phyloP scores from a whole-genome alignment of 192 early-diverging fungal species.

The Podila horticola region DNA sequence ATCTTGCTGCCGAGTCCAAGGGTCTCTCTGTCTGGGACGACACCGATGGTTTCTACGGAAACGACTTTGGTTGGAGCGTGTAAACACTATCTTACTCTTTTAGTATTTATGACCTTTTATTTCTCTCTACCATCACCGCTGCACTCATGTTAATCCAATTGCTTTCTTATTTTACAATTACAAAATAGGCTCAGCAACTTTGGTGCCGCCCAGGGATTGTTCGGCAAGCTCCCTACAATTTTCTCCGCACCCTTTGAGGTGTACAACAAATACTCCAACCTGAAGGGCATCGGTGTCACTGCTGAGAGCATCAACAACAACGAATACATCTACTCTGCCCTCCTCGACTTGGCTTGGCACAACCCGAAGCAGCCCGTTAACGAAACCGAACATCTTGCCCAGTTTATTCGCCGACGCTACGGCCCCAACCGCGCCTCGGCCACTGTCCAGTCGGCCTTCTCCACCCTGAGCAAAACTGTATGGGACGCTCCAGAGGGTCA shows the following conservation, averaged over 20 bases:
- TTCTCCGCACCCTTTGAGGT: slow-evolving; percentile 8
- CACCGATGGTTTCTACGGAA: slow-evolving; percentile 33
- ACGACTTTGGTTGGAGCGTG: slow-evolving; percentile 37
- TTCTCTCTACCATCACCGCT: too few species aligned
- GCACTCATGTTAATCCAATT: not conserved
- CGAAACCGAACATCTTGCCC: slow-evolving; percentile 6
- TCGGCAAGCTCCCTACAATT: slow-evolving; percentile 12
- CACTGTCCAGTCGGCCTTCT: slow-evolving; percentile 17
- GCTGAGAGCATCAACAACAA: slow-evolving; percentile 47
- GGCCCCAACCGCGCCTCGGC: slow-evolving; percentile 14
- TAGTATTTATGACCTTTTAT: not conserved
- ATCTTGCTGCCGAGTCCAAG: slow-evolving; percentile 23
- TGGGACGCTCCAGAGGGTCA: slow-evolving; percentile 15
- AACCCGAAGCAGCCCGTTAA: slow-evolving; percentile 23
- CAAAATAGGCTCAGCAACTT: slow-evolving; percentile 36
- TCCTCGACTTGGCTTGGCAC: slow-evolving; percentile 23
- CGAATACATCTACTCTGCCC: slow-evolving; percentile 28
- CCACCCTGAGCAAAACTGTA: slow-evolving; percentile 28
- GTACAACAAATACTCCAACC: slow-evolving; percentile 16
- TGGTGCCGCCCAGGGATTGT: slow-evolving; percentile 39
- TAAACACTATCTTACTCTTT: slow-evolving; percentile 7
- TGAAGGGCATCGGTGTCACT: slow-evolving; percentile 36
- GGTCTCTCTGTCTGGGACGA: slow-evolving; percentile 11
- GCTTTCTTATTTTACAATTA: not conserved
- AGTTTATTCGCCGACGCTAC: slow-evolving; percentile 34